Base-by-base conservation (phyloP, 805 yeast genomes). In the Candida succiphila region DNA sequence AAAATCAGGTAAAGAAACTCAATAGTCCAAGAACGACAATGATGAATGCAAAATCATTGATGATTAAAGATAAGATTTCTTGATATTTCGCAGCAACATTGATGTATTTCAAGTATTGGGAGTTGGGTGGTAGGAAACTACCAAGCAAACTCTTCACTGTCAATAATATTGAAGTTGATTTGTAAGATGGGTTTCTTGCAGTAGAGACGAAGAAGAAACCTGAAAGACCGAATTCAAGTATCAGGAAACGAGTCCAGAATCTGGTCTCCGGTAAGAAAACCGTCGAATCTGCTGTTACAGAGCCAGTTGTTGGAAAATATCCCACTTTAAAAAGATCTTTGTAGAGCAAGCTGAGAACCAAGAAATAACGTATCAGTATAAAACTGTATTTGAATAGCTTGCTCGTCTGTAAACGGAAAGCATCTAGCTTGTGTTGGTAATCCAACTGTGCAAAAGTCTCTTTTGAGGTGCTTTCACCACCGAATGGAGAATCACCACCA, bases 11-110 rank as follows among this genome's bases (percentile, higher is more conserved):
- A 25, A 37, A 30, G 19, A 43, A 35, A 14, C 54, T 40, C 6
- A 44, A 30, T 2, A 43, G 12, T 12, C 51, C 56, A 21, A 52
- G 37, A n/a, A 49, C 22, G 14, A 55, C 32, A 13, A 55, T 35
- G 17, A 54, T 41, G 14, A 55, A 37, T 16, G 54, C 35, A 16
- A 54, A 30, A 39, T 56, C 61, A 28, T 42, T 38, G 20, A 49
- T 25, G 26, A 48, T 40, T 20, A 44, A 42, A 12, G 34, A 24
- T n/a, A 45, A 34, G 5, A 55, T 15, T 30, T 54, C 59, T 27
- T 44, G 40, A 38, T 54, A 54, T 33, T 41, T 46, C 17, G 49
- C 35, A 2, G 43, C 32, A 27, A 41, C 31, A 12, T 37, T 37
- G n/a, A 30, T 12, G 5, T 23, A 22, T 16, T 30, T 30, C 8